These are phyloP conservation scores for Leptographium radiaticola DNA, from an alignment of 2,329 filamentous ascomycete species.

Conservation along the genomic window DNA sequence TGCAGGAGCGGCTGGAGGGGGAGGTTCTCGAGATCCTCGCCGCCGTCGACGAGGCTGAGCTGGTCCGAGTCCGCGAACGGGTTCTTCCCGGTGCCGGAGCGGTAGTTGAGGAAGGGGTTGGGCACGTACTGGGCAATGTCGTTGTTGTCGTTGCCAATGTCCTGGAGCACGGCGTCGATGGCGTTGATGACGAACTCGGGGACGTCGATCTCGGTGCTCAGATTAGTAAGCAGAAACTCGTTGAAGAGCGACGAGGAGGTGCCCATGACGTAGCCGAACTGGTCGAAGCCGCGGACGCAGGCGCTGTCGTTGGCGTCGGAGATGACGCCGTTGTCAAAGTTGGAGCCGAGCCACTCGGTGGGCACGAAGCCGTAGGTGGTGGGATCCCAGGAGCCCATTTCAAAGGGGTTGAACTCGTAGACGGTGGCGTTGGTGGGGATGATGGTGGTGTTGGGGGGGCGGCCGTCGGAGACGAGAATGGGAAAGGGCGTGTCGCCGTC, in stretches of 20 bases:
- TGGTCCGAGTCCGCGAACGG: constrained; percentile 20
- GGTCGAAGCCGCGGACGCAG: constrained; percentile 73
- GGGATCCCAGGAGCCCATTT: constrained; percentile 51
- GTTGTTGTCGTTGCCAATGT: constrained; percentile 38
- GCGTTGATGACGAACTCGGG: constrained; percentile 37
- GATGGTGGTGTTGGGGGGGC: constrained; percentile 28
- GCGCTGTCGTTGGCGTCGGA: constrained; percentile 31
- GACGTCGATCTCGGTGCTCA: constrained; percentile 29
- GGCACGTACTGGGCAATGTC: constrained; percentile 39
- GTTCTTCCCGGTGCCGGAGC: constrained; percentile 24
- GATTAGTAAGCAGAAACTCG: constrained; percentile 53
- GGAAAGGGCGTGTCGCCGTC: constrained; percentile 32
- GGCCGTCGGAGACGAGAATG: constrained; percentile 34
- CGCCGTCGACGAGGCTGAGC: constrained; percentile 37
- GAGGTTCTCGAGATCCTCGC: constrained; percentile 34
- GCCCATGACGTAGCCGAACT: constrained; percentile 71
- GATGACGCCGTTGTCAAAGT: constrained; percentile 41
- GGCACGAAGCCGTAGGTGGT: constrained; percentile 47
- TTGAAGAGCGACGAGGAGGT: constrained; percentile 82
- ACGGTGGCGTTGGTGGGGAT: constrained; percentile 43
- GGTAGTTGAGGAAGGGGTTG: constrained; percentile 48
- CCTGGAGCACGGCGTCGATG: constrained; percentile 36
- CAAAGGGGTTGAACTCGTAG: constrained; percentile 53
- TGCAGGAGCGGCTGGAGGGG: constrained; percentile 39
- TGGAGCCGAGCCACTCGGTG: constrained; percentile 46